Evolutionary conservation across 768 basidiomycete species (phyloP).

Genomic region (Rubroboletus pulcherrimus): DNA sequence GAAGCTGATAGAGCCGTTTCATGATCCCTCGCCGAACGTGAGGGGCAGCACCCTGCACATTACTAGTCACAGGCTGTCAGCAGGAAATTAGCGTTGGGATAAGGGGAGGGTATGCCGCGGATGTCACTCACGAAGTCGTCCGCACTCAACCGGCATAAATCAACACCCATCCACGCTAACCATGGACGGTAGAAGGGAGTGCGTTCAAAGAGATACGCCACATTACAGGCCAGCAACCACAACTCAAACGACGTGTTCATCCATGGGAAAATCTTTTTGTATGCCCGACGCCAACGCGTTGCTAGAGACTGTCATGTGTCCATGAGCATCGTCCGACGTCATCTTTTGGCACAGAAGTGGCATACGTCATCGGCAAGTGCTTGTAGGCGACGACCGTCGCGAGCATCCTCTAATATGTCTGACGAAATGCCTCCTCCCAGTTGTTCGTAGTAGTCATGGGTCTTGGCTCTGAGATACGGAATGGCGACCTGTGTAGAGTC

Average conservation of each 20-base stretch:
- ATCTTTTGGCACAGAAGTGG: conserved; percentile 1
- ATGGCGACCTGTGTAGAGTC: conserved; percentile 56
- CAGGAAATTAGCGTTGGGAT: background rate
- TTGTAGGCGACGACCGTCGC: conserved; percentile 41
- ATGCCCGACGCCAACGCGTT: conserved; percentile 54
- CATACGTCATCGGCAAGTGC: conserved; percentile 53
- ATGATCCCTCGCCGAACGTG: conserved; percentile 36
- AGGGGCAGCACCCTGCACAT: conserved; percentile 14
- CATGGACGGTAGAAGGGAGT: conserved; percentile 89
- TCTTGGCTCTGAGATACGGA: conserved; percentile 86
- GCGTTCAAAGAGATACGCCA: conserved; percentile 86
- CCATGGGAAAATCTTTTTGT: conserved; percentile 80
- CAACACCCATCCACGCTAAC: conserved; percentile 81
- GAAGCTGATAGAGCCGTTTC: conserved; percentile 42
- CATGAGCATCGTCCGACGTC: conserved; percentile 6
- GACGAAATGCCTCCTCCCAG: conserved; percentile 76
- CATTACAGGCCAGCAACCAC: conserved; percentile 80
- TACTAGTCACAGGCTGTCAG: conserved; percentile 15
- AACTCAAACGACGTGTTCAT: conserved; percentile 71
- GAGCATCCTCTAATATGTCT: conserved; percentile 59
- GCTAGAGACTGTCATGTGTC: conserved; percentile 41
- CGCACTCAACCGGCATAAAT: conserved; percentile 71
- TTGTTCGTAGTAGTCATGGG: conserved; percentile 86
- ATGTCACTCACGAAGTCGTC: conserved; percentile 68
- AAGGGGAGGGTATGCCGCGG: background rate